These are phyloP conservation scores for Salix dunnii DNA, from an alignment of 345 rosid genomes.

Conservation along the genomic window DNA sequence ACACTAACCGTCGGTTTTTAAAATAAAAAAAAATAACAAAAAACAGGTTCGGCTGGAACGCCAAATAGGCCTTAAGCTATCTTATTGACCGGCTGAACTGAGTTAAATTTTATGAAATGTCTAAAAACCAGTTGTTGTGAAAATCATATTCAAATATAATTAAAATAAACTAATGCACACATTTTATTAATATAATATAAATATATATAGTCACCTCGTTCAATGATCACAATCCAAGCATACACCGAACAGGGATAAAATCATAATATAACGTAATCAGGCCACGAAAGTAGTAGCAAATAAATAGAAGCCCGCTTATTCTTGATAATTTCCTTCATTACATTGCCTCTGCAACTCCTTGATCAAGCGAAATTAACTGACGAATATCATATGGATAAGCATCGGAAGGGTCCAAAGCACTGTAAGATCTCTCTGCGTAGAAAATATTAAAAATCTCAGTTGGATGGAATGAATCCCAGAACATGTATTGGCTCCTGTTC, in stretches of 20 bases:
- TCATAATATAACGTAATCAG: background rate
- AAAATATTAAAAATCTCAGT: conserved; percentile 30
- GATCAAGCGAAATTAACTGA: background rate
- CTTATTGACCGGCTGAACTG: too few relatives aligned
- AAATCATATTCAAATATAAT: too few relatives aligned
- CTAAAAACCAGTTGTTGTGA: too few relatives aligned
- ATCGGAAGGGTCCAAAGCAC: background rate
- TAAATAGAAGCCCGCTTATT: background rate
- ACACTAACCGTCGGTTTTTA: too few relatives aligned
- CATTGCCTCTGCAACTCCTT: background rate
- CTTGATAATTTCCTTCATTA: background rate
- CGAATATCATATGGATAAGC: conserved; percentile 31
- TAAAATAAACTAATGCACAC: too few relatives aligned
- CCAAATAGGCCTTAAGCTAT: too few relatives aligned
- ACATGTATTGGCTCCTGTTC: conserved; percentile 27
- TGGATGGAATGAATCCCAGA: conserved; percentile 57
- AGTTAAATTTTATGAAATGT: too few relatives aligned
- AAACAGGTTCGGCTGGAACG: too few relatives aligned
- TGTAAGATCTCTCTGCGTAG: conserved; percentile 28
- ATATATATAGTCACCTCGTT: too few relatives aligned
- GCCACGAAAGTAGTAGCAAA: too few relatives aligned
- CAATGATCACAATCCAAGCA: background rate
- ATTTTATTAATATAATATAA: too few relatives aligned
- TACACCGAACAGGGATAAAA: background rate
- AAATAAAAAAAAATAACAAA: too few relatives aligned